phyloP scores from a whole-genome alignment of 2,329 filamentous ascomycete species.

The Verticillium longisporum region DNA sequence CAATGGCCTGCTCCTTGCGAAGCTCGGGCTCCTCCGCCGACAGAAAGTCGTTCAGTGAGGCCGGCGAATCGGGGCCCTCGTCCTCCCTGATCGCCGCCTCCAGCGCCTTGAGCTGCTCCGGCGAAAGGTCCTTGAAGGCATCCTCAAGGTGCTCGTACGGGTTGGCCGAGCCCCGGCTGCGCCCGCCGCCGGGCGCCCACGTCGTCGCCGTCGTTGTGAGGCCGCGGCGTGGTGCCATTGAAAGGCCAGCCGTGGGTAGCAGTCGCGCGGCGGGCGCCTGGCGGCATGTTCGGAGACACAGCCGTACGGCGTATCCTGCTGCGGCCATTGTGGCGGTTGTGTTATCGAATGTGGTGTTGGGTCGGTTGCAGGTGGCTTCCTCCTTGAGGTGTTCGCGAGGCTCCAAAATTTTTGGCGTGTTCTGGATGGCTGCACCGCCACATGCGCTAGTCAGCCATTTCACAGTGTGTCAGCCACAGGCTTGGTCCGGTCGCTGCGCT shows the following conservation, averaged over 20 bases:
- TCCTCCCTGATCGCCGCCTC: constrained; percentile 22
- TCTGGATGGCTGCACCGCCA: not conserved
- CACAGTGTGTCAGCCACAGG: not conserved
- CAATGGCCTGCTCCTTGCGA: constrained; percentile 5
- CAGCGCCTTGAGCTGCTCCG: constrained; percentile 14
- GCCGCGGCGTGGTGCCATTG: constrained; percentile 14
- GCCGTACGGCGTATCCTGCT: constrained; percentile 27
- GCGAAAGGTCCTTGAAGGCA: constrained; percentile 7
- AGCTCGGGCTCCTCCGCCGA: constrained; percentile 3
- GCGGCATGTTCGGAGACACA: constrained; percentile 24
- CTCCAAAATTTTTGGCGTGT: not conserved
- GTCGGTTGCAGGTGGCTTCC: not conserved
- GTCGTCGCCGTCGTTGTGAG: constrained; percentile 21
- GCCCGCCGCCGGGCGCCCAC: constrained; percentile 10
- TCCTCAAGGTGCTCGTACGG: constrained; percentile 7
- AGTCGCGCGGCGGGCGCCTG: constrained; percentile 14
- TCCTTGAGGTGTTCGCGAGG: not conserved
- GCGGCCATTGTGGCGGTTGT: constrained; percentile 25
- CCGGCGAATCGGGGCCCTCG: constrained; percentile 15
- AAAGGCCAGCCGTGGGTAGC: not conserved
- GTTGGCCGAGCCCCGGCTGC: constrained; percentile 9
- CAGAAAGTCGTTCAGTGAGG: constrained; percentile 7
- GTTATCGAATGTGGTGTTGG: not conserved
- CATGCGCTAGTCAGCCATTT: not conserved
- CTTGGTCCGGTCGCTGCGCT: not conserved